Conservation (phyloP, 352 stramenopile species). For the Pythium insidiosum region DNA sequence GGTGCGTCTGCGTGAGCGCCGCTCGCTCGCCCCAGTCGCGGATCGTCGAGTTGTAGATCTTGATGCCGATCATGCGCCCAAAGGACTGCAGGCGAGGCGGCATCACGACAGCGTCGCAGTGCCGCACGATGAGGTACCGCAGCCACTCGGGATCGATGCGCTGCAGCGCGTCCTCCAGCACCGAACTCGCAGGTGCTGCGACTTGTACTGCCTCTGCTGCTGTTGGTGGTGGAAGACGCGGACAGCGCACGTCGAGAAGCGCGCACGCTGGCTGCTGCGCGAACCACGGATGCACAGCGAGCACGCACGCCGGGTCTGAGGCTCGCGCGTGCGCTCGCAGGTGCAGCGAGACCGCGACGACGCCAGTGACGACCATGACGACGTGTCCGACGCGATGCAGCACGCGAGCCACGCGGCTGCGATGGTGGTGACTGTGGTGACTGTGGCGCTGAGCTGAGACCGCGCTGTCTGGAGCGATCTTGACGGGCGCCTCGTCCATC, state of each 20-base stretch:
- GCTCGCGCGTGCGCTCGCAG: not conserved
- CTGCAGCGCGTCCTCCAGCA: too few relatives aligned
- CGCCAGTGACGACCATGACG: not conserved
- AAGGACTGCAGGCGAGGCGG: not conserved
- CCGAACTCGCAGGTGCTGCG: too few relatives aligned
- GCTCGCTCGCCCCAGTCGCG: constrained; percentile 2
- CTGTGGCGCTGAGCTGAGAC: not conserved
- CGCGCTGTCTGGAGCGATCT: too few relatives aligned
- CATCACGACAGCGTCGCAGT: constrained; percentile 6
- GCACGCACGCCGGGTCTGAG: not conserved
- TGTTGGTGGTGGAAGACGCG: not conserved
- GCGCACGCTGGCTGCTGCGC: constrained; percentile 2
- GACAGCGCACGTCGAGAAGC: constrained; percentile 3
- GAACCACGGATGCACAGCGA: constrained; percentile 7
- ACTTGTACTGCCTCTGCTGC: too few relatives aligned
- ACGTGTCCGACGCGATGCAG: not conserved
- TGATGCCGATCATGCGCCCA: constrained; percentile 2
- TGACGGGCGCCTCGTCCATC: too few relatives aligned
- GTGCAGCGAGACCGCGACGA: constrained; percentile 1
- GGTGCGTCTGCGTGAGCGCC: constrained; percentile 3
- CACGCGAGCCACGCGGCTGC: not conserved
- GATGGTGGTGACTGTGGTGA: not conserved
- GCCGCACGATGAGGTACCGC: constrained; percentile 1
- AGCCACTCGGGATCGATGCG: not conserved
- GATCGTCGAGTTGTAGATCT: constrained; percentile 16